Evolutionary conservation across 2,329 filamentous ascomycete species (phyloP).

Genomic region (Penicillium sp.): DNA sequence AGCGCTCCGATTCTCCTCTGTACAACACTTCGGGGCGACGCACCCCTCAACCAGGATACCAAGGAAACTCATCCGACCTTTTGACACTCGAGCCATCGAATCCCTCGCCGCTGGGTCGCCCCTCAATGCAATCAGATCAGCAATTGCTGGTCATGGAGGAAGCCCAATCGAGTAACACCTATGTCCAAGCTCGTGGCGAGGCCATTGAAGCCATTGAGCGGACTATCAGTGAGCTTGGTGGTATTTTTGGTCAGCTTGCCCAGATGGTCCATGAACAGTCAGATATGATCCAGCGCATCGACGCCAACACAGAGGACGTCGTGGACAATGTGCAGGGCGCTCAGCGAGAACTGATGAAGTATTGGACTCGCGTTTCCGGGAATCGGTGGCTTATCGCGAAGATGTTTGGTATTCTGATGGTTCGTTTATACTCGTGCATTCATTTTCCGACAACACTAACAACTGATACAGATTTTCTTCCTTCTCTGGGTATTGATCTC

Average conservation of each 20-base stretch:
- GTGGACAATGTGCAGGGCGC: conserved; percentile 98
- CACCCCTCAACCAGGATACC: conserved; percentile 58
- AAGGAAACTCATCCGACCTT: conserved; percentile 60
- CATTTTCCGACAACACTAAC: conserved; percentile 11
- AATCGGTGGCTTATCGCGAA: conserved; percentile 94
- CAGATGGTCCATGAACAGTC: conserved; percentile 97
- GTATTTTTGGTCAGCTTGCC: conserved; percentile 90
- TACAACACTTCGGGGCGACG: conserved; percentile 75
- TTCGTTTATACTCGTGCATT: conserved; percentile 24
- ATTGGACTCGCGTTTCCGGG: conserved; percentile 89
- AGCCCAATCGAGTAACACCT: conserved; percentile 77
- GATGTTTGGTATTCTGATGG: conserved; percentile 80
- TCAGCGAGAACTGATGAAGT: conserved; percentile 91
- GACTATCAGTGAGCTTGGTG: conserved; percentile 87
- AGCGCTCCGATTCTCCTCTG: conserved; percentile 77
- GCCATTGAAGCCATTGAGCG: conserved; percentile 96
- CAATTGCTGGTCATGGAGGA: conserved; percentile 92
- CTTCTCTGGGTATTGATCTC: conserved; percentile 69
- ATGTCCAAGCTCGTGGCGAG: conserved; percentile 90
- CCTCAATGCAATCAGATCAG: conserved; percentile 68
- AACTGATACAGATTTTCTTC: conserved; percentile 65
- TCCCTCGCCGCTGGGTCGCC: conserved; percentile 47
- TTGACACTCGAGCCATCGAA: conserved; percentile 74
- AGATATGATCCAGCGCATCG: conserved; percentile 96
- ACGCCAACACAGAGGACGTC: conserved; percentile 95